phyloP scores from a whole-genome alignment of 768 basidiomycete species.

The Leccinum barrowsii region DNA sequence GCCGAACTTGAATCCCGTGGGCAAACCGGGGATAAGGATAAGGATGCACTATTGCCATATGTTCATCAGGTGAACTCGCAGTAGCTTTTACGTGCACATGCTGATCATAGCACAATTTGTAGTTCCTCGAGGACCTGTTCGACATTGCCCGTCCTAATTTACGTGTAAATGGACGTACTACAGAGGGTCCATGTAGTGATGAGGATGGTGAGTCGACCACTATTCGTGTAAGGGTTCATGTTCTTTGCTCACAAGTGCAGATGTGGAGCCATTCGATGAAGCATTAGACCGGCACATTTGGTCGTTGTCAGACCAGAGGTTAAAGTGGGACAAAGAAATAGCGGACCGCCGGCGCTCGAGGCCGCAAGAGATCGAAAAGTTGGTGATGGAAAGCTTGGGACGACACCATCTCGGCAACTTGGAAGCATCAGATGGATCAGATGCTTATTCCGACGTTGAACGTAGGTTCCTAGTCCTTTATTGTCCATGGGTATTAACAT shows the following conservation, averaged over 20 bases:
- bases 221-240: not conserved
- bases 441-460: not conserved
- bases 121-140: constrained; percentile 66
- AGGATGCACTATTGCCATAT: constrained; percentile 47
- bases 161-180: constrained; percentile 75
- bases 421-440: constrained; percentile 18
- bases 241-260: constrained; percentile 30
- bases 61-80: constrained; percentile 43
- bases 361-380: constrained; percentile 50
- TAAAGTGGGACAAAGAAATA: constrained; percentile 72
- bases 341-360: constrained; percentile 61
- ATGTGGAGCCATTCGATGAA: constrained; percentile 83
- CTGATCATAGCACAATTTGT: not conserved
- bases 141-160: constrained; percentile 65
- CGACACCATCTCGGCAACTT: constrained; percentile 32
- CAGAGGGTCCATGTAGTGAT: constrained; percentile 57
- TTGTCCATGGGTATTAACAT: constrained; percentile 1
- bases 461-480: constrained; percentile 7
- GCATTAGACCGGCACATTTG: constrained; percentile 79
- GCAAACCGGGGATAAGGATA: constrained; percentile 34
- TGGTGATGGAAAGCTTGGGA: constrained; percentile 38
- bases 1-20: constrained; percentile 41
- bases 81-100: not conserved
- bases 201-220: constrained; percentile 44
- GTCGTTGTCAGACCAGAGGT: constrained; percentile 69